Base-by-base conservation (phyloP, 129 eudicot genomes). In the Lactuca saligna region DNA sequence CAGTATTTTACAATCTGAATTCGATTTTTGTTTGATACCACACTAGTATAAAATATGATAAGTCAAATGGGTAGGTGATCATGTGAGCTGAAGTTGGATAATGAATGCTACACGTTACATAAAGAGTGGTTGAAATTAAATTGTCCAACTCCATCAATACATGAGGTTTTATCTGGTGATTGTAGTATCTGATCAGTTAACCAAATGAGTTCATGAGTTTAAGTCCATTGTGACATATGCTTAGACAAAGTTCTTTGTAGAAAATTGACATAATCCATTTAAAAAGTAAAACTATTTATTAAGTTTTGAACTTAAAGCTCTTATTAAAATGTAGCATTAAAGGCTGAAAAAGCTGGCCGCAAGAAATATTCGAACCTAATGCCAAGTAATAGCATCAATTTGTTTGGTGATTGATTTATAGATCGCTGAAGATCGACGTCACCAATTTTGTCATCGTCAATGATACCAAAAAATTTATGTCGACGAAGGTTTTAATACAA, bases 321-420 rank as follows among this genome's bases (percentile, higher is more conserved):
- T 25, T 25, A 25, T 25, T 25, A 25, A 25, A 25, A 25, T 25
- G 29, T 1, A 25, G 29, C 2, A 25, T 25, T 25, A 25, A 0
- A 25, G 1, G 29, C 29, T 25, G 29, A 25, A 25, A 25, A 25
- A 25, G 29, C 29, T 1, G 29, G 29, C 1, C 29, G 1, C 29
- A 25, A 25, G 2, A 25, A 25, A 25, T 25, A 25, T 25, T 25
- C 29, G 29, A 25, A 25, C 29, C 29, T 2, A 25, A 25, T 25
- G 29, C 29, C 29, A 25, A 25, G 1, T 25, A 0, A 25, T 69
- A 42, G 31, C n/a, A 38, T 53, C n/a, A 25, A 54, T 15, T 63
- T n/a, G 7, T 56, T 74, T 69, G 39, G 66, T 65, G 58, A 8
- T 65, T 66, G 59, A 55, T 66, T 65, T 55, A 20, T 42, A 65